Evolutionary conservation across 2,329 filamentous ascomycete species (phyloP).

Genomic region (Ophiostoma fasciatum): DNA sequence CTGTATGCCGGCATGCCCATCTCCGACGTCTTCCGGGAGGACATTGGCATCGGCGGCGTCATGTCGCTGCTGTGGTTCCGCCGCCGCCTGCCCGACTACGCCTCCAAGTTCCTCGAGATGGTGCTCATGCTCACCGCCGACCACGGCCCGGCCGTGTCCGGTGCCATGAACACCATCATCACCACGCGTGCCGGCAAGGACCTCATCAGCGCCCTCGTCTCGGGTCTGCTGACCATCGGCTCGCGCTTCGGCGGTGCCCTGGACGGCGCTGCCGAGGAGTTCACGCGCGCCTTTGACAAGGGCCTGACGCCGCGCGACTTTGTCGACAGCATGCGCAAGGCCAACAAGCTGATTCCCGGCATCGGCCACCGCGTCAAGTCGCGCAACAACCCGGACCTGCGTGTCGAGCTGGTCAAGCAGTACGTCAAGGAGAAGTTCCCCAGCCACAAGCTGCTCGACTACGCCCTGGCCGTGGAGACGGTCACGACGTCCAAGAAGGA

Average conservation of each 20-base stretch:
- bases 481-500: constrained; percentile 99
- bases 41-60: constrained; percentile 98
- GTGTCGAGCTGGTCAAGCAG: constrained; percentile 98
- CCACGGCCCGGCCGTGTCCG: constrained; percentile 95
- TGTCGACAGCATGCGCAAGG: constrained; percentile 96
- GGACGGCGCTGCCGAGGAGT: constrained; percentile 95
- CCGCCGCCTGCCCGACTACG: constrained; percentile 85
- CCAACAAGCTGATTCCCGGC: constrained; percentile 99
- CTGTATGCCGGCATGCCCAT: constrained; percentile 99
- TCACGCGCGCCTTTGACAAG: constrained; percentile 96
- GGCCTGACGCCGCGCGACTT: constrained; percentile 96
- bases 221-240: constrained; percentile 94
- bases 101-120: constrained; percentile 99
- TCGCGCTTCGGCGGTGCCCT: constrained; percentile 97
- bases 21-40: constrained; percentile 98
- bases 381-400: constrained; percentile 98
- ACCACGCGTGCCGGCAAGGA: constrained; percentile 99
- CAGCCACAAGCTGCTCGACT: constrained; percentile 95
- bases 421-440: constrained; percentile 97
- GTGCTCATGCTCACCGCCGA: constrained; percentile 99
- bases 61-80: constrained; percentile 99
- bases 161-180: constrained; percentile 99
- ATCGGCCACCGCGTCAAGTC: constrained; percentile 99
- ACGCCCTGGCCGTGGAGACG: constrained; percentile 91
- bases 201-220: constrained; percentile 85